Conservation (phyloP, 1,284 basidiomycete species). For the Rhodotorula sp. region DNA sequence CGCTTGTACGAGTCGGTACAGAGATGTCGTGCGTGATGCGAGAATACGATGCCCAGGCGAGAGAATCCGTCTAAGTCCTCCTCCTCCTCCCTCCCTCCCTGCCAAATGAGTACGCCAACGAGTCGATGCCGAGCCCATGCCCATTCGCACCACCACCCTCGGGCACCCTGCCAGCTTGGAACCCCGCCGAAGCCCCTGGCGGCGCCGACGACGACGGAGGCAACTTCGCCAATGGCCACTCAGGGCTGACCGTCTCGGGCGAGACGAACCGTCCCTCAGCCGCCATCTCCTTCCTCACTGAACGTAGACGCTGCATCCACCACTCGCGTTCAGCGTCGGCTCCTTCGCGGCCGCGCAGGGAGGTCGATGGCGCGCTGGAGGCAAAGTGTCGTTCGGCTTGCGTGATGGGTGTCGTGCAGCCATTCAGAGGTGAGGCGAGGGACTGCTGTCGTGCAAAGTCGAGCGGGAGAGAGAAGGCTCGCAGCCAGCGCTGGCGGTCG, state of each 20-base stretch:
- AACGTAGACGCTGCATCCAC: constrained; percentile 71
- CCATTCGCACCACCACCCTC: background rate
- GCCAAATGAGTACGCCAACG: background rate
- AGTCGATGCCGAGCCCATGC: background rate
- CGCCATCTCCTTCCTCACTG: constrained; percentile 51
- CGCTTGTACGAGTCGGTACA: too few species aligned
- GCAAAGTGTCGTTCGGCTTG: constrained; percentile 36
- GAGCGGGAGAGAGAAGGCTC: background rate
- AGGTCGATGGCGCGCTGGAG: background rate
- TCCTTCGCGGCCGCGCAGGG: background rate
- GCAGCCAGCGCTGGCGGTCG: background rate
- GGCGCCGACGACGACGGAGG: background rate
- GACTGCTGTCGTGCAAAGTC: background rate
- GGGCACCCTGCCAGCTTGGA: background rate
- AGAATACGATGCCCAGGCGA: too few species aligned
- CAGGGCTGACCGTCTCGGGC: background rate
- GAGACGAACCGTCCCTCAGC: background rate
- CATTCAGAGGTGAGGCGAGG: constrained; percentile 26
- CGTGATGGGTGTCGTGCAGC: constrained; percentile 48
- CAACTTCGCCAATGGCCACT: background rate
- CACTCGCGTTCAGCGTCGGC: constrained; percentile 68
- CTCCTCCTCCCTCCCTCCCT: background rate
- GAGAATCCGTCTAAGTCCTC: background rate
- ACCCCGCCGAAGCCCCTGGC: background rate
- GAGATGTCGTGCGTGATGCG: too few species aligned